Evolutionary conservation across 2,329 filamentous ascomycete genomes (phyloP).

Genomic region (Phialophora expanda): DNA sequence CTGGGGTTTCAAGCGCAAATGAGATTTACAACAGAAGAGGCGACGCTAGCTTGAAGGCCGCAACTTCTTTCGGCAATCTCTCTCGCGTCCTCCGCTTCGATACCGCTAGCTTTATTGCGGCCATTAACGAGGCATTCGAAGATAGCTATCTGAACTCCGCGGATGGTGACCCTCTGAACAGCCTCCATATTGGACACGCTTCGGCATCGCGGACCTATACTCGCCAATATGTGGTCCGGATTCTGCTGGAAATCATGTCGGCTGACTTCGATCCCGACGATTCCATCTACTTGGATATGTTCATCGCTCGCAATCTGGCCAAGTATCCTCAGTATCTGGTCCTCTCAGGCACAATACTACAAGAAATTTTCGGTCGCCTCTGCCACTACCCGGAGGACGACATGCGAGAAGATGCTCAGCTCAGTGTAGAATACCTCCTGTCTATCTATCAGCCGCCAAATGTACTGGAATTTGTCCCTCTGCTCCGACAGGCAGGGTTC

Average conservation of each 20-base stretch:
- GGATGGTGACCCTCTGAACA: conserved; percentile 60
- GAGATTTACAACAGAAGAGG: conserved; percentile 44
- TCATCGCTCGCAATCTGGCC: conserved; percentile 90
- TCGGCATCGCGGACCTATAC: conserved; percentile 48
- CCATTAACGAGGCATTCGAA: conserved; percentile 96
- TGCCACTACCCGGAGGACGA: conserved; percentile 82
- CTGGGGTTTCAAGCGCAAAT: conserved; percentile 65
- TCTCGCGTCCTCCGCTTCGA: conserved; percentile 85
- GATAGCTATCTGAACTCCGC: conserved; percentile 79
- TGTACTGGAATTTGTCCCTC: conserved; percentile 72
- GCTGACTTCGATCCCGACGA: conserved; percentile 75
- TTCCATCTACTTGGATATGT: conserved; percentile 97
- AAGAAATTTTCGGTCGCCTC: conserved; percentile 77
- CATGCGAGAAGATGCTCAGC: conserved; percentile 87
- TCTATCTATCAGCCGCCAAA: conserved; percentile 92
- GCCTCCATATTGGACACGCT: conserved; percentile 59
- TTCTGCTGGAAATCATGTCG: conserved; percentile 89
- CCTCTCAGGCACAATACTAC: conserved; percentile 82
- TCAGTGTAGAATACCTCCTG: conserved; percentile 94
- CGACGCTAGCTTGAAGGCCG: conserved; percentile 40
- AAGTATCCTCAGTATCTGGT: conserved; percentile 97
- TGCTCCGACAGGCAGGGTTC: conserved; percentile 80
- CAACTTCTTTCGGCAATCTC: conserved; percentile 84
- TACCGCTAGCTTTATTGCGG: conserved; percentile 88
- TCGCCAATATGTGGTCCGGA: conserved; percentile 89